Percentiles rank a stretch among this genome's conserved stretches.
Conservation (phyloP, 1,139 yeast genomes). For the Geotrichum klebahnii region DNA sequence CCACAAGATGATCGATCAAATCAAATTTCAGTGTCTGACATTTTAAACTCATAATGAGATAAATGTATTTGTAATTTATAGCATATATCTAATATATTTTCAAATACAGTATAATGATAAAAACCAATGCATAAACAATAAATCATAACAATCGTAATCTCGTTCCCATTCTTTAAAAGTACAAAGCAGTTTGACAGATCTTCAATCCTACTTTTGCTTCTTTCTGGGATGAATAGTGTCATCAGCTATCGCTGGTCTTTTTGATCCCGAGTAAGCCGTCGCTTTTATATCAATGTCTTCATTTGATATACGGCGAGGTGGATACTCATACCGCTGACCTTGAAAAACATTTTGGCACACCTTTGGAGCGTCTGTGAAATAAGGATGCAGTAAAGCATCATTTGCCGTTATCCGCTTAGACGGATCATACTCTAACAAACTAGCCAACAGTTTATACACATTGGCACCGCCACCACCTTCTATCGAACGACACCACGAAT, state of each 20-base stretch:
- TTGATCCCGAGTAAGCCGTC: constrained; percentile 17
- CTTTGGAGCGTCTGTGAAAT: constrained; percentile 61
- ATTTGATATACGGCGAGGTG: constrained; percentile 41
- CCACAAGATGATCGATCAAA: too few species aligned
- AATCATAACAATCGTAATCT: too few species aligned
- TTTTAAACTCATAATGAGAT: too few species aligned
- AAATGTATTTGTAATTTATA: too few species aligned
- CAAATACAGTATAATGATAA: too few species aligned
- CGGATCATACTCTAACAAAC: constrained; percentile 78
- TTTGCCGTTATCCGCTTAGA: constrained; percentile 70
- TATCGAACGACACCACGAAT: constrained; percentile 69
- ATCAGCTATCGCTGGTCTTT: constrained; percentile 3
- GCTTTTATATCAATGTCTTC: constrained; percentile 42
- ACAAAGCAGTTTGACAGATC: too few species aligned
- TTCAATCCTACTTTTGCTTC: constrained; percentile 7
- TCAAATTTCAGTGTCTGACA: too few species aligned
- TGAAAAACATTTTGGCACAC: constrained; percentile 53
- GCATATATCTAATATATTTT: too few species aligned
- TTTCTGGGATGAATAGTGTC: neutral
- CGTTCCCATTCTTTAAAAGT: too few species aligned
- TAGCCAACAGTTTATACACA: constrained; percentile 45
- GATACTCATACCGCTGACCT: constrained; percentile 39
- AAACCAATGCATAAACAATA: too few species aligned
- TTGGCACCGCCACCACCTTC: constrained; percentile 48
- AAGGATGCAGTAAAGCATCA: constrained; percentile 69